Conservation (phyloP, 768 basidiomycete genomes). For the Lactarius sp. region DNA sequence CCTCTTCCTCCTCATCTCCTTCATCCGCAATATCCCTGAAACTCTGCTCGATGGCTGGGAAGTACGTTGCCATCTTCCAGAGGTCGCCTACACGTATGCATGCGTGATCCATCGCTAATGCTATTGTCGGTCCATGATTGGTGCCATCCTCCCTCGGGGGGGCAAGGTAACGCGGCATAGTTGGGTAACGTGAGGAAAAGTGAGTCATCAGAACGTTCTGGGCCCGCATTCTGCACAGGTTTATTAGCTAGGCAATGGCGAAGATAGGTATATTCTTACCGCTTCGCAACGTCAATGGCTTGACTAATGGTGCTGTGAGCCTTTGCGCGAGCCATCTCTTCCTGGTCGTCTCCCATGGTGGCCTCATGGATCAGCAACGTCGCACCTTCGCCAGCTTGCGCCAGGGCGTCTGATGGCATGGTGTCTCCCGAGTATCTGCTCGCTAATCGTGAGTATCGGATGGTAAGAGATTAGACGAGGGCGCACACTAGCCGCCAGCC, state of each 20-base stretch:
- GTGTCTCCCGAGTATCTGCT: constrained; percentile 91
- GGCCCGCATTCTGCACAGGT: constrained; percentile 67
- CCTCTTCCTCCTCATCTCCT: constrained; percentile 34
- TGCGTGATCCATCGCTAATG: constrained; percentile 78
- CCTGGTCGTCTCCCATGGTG: constrained; percentile 83
- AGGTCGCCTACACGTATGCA: constrained; percentile 69
- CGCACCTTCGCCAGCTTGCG: constrained; percentile 56
- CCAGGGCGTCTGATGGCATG: constrained; percentile 63
- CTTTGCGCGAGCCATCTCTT: constrained; percentile 64
- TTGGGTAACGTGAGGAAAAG: constrained; percentile 92
- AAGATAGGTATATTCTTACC: constrained; percentile 39
- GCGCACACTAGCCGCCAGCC: constrained; percentile 25
- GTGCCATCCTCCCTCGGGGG: constrained; percentile 19
- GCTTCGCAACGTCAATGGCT: constrained; percentile 70
- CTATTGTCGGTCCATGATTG: constrained; percentile 38
- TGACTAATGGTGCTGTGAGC: constrained; percentile 89
- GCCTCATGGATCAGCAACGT: constrained; percentile 93
- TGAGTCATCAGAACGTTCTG: constrained; percentile 86
- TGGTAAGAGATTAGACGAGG: background rate
- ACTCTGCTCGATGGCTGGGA: constrained; percentile 62
- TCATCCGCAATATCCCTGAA: constrained; percentile 52
- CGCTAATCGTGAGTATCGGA: constrained; percentile 23
- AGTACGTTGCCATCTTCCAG: constrained; percentile 81
- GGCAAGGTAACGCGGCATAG: constrained; percentile 50
- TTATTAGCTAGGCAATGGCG: background rate